A percentile compares a stretch with the other conserved stretches of the same genome.
Evolutionary conservation across 2,329 filamentous ascomycete species (phyloP).

Genomic region (Ophiobolus disseminans): DNA sequence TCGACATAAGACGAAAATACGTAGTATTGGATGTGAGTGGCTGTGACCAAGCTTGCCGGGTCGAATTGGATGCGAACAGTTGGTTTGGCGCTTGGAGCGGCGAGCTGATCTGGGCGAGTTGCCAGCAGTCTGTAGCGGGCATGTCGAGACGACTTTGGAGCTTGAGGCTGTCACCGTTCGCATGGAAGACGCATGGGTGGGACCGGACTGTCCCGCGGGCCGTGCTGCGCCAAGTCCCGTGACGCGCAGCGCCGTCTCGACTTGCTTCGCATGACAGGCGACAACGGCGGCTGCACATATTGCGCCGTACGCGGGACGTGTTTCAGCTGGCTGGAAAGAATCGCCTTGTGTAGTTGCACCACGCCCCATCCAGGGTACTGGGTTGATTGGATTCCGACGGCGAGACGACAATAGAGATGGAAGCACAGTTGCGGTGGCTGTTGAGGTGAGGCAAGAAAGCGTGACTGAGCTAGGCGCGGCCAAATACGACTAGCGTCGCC

Average conservation of each 20-base stretch:
- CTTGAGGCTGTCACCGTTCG: conserved; percentile 44
- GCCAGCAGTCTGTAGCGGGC: conserved; percentile 35
- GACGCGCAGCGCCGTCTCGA: conserved; percentile 22
- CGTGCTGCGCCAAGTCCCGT: conserved; percentile 34
- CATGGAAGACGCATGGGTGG: conserved; percentile 37
- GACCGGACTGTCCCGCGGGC: conserved; percentile 31
- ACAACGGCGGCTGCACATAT: conserved; percentile 23
- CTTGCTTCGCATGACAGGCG: conserved; percentile 6
- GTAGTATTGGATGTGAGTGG: conserved; percentile 13
- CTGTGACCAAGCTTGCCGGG: conserved; percentile 6
- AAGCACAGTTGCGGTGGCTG: conserved; percentile 31
- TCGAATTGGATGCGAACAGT: conserved; percentile 45
- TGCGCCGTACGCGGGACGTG: conserved; percentile 20
- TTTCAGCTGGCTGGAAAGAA: conserved; percentile 40
- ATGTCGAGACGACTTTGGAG: conserved; percentile 10
- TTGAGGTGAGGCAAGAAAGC: conserved; percentile 32
- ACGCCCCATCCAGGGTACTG: conserved; percentile 31
- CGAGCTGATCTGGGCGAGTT: conserved; percentile 20
- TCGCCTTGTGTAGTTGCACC: conserved; percentile 32
- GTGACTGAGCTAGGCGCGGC: conserved; percentile 34
- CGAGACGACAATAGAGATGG: conserved; percentile 25
- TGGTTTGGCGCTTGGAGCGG: conserved; percentile 46
- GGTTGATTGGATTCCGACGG: conserved; percentile 27
- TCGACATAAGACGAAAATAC: conserved; percentile 11
- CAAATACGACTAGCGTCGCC: conserved; percentile 34